Conservation (phyloP, 1,284 basidiomycete genomes). For the Xanthoconium separans region DNA sequence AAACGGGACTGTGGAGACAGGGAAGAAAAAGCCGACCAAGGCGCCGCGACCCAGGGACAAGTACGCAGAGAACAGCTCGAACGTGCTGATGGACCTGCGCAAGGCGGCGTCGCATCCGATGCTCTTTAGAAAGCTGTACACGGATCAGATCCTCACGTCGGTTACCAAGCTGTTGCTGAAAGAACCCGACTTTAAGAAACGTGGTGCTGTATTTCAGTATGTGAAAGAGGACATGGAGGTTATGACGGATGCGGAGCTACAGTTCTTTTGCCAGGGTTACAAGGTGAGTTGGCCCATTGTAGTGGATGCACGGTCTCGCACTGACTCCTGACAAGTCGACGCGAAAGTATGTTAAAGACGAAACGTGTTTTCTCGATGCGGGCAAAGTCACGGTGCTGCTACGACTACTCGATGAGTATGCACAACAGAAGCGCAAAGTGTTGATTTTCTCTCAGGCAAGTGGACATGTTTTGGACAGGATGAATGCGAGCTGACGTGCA, state of each 20-base stretch:
- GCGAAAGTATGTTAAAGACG: conserved; percentile 72
- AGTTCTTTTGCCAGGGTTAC: conserved; percentile 77
- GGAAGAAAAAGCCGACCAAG: conserved; percentile 48
- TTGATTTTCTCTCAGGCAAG: conserved; percentile 91
- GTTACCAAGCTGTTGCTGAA: conserved; percentile 86
- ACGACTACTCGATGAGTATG: conserved; percentile 70
- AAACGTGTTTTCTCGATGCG: conserved; percentile 81
- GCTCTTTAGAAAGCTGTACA: conserved; percentile 87
- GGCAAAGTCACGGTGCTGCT: conserved; percentile 86
- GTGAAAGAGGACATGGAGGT: conserved; percentile 92
- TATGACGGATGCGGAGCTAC: conserved; percentile 94
- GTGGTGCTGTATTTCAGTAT: conserved; percentile 74
- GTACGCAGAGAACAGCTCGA: conserved; percentile 77
- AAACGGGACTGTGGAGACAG: conserved; percentile 36
- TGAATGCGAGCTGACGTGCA: conserved; percentile 1
- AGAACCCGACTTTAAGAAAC: conserved; percentile 84
- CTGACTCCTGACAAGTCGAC: conserved; percentile 57
- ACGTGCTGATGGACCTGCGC: conserved; percentile 94
- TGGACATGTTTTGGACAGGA: neutral
- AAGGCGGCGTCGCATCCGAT: conserved; percentile 97
- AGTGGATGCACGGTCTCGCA: neutral
- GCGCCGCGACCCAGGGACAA: conserved; percentile 55
- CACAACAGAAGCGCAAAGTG: conserved; percentile 74
- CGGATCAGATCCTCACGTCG: conserved; percentile 70
- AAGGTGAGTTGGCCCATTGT: conserved; percentile 51